These are phyloP conservation scores for Kwoniella pini DNA, from an alignment of 768 basidiomycete genomes.

Conservation along the genomic window DNA sequence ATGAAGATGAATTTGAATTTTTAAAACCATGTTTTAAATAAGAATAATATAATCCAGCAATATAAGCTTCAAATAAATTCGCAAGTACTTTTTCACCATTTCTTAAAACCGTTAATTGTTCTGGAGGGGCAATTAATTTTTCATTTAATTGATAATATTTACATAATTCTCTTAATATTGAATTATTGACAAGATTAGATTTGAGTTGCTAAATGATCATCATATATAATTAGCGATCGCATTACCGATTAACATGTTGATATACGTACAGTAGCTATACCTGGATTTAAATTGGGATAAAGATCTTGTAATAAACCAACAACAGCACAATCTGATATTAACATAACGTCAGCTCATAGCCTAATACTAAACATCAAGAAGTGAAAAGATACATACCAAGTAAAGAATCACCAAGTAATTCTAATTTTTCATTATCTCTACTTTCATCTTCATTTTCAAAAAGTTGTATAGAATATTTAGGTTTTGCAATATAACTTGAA, in stretches of 20 bases:
- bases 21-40: constrained; percentile 17
- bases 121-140: constrained; percentile 21
- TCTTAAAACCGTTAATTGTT: constrained; percentile 8
- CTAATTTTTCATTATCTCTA: constrained; percentile 41
- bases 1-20: not conserved
- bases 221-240: too few relatives aligned
- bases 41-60: constrained; percentile 40
- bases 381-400: constrained; percentile 10
- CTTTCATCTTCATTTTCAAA: constrained; percentile 21
- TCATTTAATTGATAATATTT: constrained; percentile 28
- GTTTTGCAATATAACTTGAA: constrained; percentile 22
- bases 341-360: not conserved
- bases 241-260: not conserved
- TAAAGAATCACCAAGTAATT: constrained; percentile 36
- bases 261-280: constrained; percentile 35
- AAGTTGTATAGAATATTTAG: constrained; percentile 4
- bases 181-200: constrained; percentile 36
- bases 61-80: constrained; percentile 46
- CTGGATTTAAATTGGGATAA: constrained; percentile 33
- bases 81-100: constrained; percentile 30
- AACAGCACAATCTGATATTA: not conserved
- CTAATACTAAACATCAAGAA: not conserved
- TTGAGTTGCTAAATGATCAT: constrained; percentile 36
- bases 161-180: constrained; percentile 35
- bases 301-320: constrained; percentile 33